These are phyloP conservation scores for Aschersonia sp. DNA, from an alignment of 2,329 filamentous ascomycete genomes.

Conservation along the genomic window DNA sequence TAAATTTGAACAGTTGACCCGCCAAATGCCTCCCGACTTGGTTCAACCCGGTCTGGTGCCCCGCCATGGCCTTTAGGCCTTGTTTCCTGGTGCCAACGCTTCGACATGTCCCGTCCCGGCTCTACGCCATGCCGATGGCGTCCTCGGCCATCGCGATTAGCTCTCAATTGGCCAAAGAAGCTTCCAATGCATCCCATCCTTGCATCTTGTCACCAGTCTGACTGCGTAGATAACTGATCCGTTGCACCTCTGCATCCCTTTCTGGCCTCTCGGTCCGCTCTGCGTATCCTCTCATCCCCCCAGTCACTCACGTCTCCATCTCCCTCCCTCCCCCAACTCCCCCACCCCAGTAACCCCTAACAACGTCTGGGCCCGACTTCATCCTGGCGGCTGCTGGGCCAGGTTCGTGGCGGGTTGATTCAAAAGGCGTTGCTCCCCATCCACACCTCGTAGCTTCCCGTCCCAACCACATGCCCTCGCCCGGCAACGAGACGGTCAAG, in stretches of 20 bases:
- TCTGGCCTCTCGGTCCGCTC: too few species aligned
- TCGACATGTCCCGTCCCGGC: neutral
- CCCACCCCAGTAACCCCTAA: slow-evolving; percentile 12
- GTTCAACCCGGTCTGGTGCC: slow-evolving; percentile 1
- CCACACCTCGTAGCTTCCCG: slow-evolving; percentile 25
- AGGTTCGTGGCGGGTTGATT: slow-evolving; percentile 17
- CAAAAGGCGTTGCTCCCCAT: slow-evolving; percentile 25
- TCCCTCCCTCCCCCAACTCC: neutral
- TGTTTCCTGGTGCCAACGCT: neutral
- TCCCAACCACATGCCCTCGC: slow-evolving; percentile 15
- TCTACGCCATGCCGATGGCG: neutral
- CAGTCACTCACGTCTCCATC: neutral
- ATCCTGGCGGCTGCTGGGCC: slow-evolving; percentile 10
- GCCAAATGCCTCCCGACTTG: neutral
- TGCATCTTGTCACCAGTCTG: neutral
- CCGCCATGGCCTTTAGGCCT: neutral
- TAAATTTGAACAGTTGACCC: neutral
- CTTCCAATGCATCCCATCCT: neutral
- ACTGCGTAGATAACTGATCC: too few species aligned
- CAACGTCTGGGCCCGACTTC: slow-evolving; percentile 14
- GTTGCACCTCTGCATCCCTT: too few species aligned
- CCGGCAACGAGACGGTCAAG: slow-evolving; percentile 6
- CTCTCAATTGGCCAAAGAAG: neutral
- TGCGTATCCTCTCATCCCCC: too few species aligned
- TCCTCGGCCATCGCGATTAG: neutral